Conservation (phyloP, 306 rosid species). For the Potentilla sterilis region DNA sequence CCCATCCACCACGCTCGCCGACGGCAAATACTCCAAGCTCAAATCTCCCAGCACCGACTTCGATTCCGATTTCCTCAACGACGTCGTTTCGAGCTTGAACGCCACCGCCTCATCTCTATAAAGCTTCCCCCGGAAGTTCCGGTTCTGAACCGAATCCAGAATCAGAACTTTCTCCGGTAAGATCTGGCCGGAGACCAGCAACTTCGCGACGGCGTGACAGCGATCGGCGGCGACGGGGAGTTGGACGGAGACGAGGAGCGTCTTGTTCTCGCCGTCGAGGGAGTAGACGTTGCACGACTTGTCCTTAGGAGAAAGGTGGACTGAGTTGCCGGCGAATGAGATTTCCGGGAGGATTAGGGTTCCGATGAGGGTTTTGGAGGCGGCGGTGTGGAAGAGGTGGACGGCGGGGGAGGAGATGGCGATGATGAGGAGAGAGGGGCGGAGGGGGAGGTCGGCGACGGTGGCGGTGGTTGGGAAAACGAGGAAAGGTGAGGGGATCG, state of each 20-base stretch:
- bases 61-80: conserved; percentile 43
- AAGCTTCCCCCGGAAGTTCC: conserved; percentile 54
- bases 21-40: conserved; percentile 58
- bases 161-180: conserved; percentile 49
- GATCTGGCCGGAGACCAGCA: conserved; percentile 42
- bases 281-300: conserved; percentile 47
- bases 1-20: conserved; percentile 85
- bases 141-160: conserved; percentile 52
- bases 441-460: conserved; percentile 36
- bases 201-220: conserved; percentile 46
- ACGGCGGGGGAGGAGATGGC: conserved; percentile 65
- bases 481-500: conserved; percentile 67
- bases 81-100: conserved; percentile 67
- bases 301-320: conserved; percentile 41
- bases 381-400: conserved; percentile 44
- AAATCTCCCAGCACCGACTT: conserved; percentile 34
- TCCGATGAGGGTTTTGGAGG: conserved; percentile 45
- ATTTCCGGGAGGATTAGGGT: conserved; percentile 68
- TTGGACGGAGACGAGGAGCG: conserved; percentile 45
- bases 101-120: conserved; percentile 50
- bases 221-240: conserved; percentile 43
- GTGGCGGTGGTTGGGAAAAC: conserved; percentile 35
- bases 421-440: conserved; percentile 64
- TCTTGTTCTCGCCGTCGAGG: conserved; percentile 19
- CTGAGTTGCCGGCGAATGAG: conserved; percentile 45